Evolutionary conservation across 345 rosid genomes (phyloP).

Genomic region (Salix brachista): DNA sequence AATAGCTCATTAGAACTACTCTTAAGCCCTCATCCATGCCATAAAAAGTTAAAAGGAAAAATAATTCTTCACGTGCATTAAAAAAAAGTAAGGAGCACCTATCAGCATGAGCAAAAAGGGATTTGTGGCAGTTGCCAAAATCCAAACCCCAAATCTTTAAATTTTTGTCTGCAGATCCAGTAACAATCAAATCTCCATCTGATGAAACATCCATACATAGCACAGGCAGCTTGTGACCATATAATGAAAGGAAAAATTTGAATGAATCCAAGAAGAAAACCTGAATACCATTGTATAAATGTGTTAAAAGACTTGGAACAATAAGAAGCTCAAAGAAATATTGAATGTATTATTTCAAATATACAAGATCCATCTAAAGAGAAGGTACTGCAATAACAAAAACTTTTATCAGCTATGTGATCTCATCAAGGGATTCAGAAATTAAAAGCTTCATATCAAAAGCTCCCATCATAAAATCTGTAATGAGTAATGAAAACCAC

Average conservation of each 20-base stretch:
- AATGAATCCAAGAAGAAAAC: conserved; percentile 90
- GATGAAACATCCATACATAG: conserved; percentile 93
- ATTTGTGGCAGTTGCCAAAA: conserved; percentile 95
- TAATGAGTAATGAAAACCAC: neutral
- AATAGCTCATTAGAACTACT: conserved; percentile 28
- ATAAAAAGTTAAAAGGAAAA: neutral
- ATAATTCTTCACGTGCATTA: neutral
- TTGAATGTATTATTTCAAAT: neutral
- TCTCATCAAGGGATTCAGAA: neutral
- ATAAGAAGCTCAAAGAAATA: conserved; percentile 2
- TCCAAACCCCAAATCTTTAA: conserved; percentile 96
- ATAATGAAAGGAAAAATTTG: conserved; percentile 75
- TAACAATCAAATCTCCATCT: conserved; percentile 88
- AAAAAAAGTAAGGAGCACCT: conserved; percentile 42
- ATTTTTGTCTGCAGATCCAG: conserved; percentile 96
- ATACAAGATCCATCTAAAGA: neutral
- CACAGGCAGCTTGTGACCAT: conserved; percentile 93
- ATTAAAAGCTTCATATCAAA: neutral
- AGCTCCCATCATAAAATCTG: neutral
- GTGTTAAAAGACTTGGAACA: conserved; percentile 1
- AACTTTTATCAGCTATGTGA: neutral
- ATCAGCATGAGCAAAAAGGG: conserved; percentile 91
- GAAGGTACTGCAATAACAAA: neutral
- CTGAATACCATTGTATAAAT: conserved; percentile 34
- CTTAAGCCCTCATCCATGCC: neutral